phyloP scores from a whole-genome alignment of 441 rosid species.

The Brassica hybrid region DNA sequence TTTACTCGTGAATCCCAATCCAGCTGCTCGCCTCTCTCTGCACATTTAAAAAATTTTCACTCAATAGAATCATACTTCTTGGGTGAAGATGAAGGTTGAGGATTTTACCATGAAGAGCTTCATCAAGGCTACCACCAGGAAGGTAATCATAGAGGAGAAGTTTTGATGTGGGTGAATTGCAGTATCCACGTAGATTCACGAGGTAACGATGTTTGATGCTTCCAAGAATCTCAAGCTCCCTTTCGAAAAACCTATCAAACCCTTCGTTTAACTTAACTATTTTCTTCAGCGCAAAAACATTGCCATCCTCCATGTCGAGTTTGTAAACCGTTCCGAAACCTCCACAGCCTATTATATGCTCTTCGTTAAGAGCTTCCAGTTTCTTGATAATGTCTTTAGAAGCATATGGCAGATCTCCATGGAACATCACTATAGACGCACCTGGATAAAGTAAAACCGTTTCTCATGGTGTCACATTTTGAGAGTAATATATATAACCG shows the following conservation, averaged over 20 bases:
- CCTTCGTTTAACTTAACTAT: conserved; percentile 88
- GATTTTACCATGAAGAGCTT: conserved; percentile 88
- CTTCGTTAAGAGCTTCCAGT: conserved; percentile 79
- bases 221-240: too few relatives aligned
- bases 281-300: conserved; percentile 81
- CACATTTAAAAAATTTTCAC: conserved; percentile 17
- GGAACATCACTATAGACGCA: conserved; percentile 92
- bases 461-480: conserved; percentile 5
- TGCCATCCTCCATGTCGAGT: conserved; percentile 95
- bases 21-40: conserved; percentile 90
- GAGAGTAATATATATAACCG: background rate
- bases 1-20: conserved; percentile 98
- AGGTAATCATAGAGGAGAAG: conserved; percentile 28
- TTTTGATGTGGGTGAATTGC: conserved; percentile 31
- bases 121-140: conserved; percentile 24
- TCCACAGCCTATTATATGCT: too few relatives aligned
- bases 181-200: too few relatives aligned
- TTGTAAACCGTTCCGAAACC: conserved; percentile 94
- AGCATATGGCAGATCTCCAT: conserved; percentile 94
- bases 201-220: too few relatives aligned
- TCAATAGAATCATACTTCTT: conserved; percentile 22
- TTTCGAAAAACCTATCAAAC: conserved; percentile 91
- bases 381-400: conserved; percentile 87
- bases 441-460: conserved; percentile 49
- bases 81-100: conserved; percentile 1